Base-by-base conservation (phyloP, 2,329 filamentous ascomycete species). In the Tolypocladium sp. region DNA sequence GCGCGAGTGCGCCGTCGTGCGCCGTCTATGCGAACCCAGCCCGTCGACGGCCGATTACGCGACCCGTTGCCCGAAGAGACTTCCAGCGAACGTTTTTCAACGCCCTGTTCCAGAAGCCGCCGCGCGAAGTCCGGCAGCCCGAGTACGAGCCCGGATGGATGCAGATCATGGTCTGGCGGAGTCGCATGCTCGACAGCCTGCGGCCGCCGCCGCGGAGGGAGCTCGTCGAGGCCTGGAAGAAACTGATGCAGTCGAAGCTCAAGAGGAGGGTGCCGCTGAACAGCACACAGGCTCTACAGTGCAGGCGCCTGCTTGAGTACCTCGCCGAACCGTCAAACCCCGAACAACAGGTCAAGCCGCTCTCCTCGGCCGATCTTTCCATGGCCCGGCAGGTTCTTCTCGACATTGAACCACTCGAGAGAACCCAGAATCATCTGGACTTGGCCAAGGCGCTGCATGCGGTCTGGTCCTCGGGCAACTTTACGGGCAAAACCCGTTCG, bases 91-190 rank as follows among this genome's bases (percentile, higher is more conserved):
- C 81, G 4, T 85, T 92, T 60, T 80, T 92, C 66, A 67, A 70
- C 42, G 80, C 80, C 33, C 75, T 91, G 54, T 82, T 89, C 64
- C 70, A 78, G 62, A 84, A 85, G 65, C 75, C 83, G 4, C 80
- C 84, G 22, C 79, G 83, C 60, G 76, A 82, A 59, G 73, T 86
- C 51, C 87, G 85, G 70, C 78, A 84, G 27, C 78, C 86, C 56
- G 80, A 86, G 65, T 76, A 86, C 61, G 89, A 86, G 67, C 88
- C 84, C 0, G 92, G 91, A 57, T 83, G 92, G 67, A 84, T 85
- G 63, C 82, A 81, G 20, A 83, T 96, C 75, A 82, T 89, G 66
- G 82, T 89, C 60, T 82, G 91, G 70, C 77, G 82, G 57, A 83
- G 83, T 64, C 82, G 84, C 61, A 76, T 87, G 64, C 79, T 82